Conservation (phyloP, 139 green algal species). For the Mychonastes homosphaera region DNA sequence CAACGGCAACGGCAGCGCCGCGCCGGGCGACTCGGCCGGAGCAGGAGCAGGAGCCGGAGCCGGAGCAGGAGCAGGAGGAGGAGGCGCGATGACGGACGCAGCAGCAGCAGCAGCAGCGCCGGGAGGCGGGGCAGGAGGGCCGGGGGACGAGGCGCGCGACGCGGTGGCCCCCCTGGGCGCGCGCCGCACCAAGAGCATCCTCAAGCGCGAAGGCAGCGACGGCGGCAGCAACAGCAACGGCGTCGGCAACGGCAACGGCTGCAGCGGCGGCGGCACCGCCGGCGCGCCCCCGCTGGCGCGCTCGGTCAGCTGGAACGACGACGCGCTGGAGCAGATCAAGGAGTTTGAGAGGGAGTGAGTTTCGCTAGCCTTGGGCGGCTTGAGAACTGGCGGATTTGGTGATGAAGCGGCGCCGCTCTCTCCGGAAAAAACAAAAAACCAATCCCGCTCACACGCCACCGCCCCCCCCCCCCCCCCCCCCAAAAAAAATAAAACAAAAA, state of each 20-base stretch:
- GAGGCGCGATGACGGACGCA: background rate
- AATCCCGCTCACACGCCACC: too few species aligned
- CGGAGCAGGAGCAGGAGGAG: slow-evolving; percentile 18
- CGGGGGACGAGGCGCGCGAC: background rate
- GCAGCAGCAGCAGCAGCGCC: slow-evolving; percentile 11
- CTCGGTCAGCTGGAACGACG: background rate
- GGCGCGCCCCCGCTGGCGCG: too few species aligned
- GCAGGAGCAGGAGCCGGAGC: slow-evolving; percentile 10
- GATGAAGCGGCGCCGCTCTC: too few species aligned
- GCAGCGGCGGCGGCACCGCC: background rate
- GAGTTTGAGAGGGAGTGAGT: too few species aligned
- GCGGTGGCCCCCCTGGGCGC: background rate
- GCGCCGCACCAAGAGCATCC: background rate
- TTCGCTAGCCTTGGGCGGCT: too few species aligned
- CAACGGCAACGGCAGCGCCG: too few species aligned
- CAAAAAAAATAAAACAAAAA: too few species aligned
- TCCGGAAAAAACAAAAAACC: too few species aligned
- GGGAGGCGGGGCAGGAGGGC: background rate
- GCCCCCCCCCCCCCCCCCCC: too few species aligned
- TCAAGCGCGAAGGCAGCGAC: background rate
- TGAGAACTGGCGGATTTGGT: too few species aligned
- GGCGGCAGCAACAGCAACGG: slow-evolving; percentile 1
- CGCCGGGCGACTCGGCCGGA: background rate
- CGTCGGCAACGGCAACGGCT: background rate
- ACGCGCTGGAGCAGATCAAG: background rate